A percentile compares a stretch with the other conserved stretches of the same genome.
Evolutionary conservation across 257 asterid species (phyloP).

Genomic region (Salvia miltiorrhiza): DNA sequence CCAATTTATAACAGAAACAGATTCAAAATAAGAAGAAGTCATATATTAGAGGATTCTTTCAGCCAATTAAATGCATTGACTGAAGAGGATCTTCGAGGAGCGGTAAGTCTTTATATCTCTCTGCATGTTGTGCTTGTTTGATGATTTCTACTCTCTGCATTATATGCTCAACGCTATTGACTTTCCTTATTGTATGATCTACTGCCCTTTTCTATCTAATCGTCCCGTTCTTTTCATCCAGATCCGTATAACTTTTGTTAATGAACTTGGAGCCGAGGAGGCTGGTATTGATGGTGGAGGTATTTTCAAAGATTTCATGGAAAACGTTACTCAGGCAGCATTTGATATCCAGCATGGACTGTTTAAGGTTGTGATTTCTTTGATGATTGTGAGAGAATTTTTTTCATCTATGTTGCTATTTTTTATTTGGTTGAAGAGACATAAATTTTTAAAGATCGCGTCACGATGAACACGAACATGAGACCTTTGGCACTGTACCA

Average conservation of each 20-base stretch:
- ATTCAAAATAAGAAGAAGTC: conserved; percentile 87
- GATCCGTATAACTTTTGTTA: conserved; percentile 86
- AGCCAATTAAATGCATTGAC: conserved; percentile 69
- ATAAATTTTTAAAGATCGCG: too few relatives aligned
- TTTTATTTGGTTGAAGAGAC: too few relatives aligned
- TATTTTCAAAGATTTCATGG: conserved; percentile 99
- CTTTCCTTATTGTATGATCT: background rate
- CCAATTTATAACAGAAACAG: conserved; percentile 57
- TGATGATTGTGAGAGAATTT: conserved; percentile 1
- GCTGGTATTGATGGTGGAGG: conserved; percentile 99
- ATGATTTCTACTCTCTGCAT: background rate
- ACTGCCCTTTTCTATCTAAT: conserved; percentile 6
- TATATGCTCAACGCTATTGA: background rate
- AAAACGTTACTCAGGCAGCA: conserved; percentile 80
- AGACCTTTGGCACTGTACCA: too few relatives aligned
- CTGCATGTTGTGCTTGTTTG: background rate
- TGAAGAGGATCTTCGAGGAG: conserved; percentile 87
- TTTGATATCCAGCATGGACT: conserved; percentile 96
- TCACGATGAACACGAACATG: too few relatives aligned
- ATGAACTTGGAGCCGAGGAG: conserved; percentile 98
- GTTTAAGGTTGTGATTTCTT: conserved; percentile 68
- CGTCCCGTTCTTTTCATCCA: conserved; percentile 30
- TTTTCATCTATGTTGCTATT: conserved; percentile 15
- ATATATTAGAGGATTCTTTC: conserved; percentile 85
- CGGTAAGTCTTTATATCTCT: conserved; percentile 43